Conservation (phyloP, 306 rosid species). For the Mucuna pruriens region DNA sequence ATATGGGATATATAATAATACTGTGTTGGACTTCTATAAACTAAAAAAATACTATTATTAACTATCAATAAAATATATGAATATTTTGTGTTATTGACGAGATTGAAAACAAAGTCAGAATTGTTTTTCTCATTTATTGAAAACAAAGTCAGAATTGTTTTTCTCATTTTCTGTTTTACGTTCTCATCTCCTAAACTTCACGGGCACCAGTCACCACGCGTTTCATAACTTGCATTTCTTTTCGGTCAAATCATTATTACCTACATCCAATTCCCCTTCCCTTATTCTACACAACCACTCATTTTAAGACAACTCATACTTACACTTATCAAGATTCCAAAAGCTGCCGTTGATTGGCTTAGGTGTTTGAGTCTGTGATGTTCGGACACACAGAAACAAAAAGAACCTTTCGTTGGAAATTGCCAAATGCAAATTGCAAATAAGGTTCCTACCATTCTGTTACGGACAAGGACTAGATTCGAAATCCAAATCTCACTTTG, state of each 20-base stretch:
- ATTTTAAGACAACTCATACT: background rate
- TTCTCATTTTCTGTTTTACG: no score
- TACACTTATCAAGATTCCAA: background rate
- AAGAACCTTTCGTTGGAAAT: background rate
- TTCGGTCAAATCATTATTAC: background rate
- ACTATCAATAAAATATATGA: no score
- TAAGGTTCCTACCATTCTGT: background rate
- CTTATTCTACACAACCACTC: background rate
- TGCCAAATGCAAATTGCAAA: background rate
- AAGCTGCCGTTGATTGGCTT: background rate
- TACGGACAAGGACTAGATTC: constrained; percentile 20
- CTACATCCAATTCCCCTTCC: background rate
- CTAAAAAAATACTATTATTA: no score
- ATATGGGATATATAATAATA: no score
- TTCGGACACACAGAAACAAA: background rate
- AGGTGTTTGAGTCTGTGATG: background rate
- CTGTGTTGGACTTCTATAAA: no score
- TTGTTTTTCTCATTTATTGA: no score
- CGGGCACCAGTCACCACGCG: background rate
- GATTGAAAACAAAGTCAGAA: no score
- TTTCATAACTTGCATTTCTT: background rate
- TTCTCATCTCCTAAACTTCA: background rate
- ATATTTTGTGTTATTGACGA: no score
- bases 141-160: no score
- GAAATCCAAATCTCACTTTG: constrained; percentile 26